Conservation (phyloP, 225 moss, liverwort and hornwort species). For the Physcomitrellopsis africana region DNA sequence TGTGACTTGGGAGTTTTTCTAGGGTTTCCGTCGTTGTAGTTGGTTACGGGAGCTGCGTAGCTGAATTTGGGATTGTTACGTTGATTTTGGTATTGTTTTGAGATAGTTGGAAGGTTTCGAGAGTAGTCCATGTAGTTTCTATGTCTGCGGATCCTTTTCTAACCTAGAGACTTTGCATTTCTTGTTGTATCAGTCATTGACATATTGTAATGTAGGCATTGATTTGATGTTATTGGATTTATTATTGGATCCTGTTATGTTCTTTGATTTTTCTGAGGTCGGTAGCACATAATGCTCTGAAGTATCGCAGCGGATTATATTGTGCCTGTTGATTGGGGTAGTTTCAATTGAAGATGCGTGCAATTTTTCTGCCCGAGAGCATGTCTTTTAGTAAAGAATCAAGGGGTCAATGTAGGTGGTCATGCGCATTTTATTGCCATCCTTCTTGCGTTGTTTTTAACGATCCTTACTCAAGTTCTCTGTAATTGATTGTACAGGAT, state of each 20-base stretch:
- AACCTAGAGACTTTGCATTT: conserved; percentile 17
- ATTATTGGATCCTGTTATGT: background rate
- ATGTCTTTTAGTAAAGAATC: background rate
- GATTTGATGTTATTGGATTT: background rate
- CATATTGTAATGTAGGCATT: background rate
- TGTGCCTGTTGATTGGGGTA: background rate
- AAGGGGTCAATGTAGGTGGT: conserved; percentile 9
- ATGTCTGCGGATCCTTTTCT: background rate
- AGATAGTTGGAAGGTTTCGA: conserved; percentile 12
- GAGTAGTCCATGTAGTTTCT: conserved; percentile 13
- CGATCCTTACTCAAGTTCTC: conserved; percentile 12
- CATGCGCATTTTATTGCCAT: background rate
- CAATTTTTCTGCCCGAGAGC: background rate
- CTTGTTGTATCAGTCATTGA: background rate
- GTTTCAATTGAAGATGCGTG: background rate
- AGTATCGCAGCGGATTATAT: background rate
- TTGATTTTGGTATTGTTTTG: background rate
- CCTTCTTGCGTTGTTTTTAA: conserved; percentile 6
- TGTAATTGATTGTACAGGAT: conserved; percentile 32
- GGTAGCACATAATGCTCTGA: background rate
- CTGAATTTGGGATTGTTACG: conserved; percentile 20
- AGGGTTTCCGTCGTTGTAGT: conserved; percentile 21
- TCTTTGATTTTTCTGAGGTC: background rate
- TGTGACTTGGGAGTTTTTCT: background rate
- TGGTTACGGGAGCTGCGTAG: conserved; percentile 10